Conservation (phyloP, 2,329 filamentous ascomycete genomes). For the Penicillium digitatum region DNA sequence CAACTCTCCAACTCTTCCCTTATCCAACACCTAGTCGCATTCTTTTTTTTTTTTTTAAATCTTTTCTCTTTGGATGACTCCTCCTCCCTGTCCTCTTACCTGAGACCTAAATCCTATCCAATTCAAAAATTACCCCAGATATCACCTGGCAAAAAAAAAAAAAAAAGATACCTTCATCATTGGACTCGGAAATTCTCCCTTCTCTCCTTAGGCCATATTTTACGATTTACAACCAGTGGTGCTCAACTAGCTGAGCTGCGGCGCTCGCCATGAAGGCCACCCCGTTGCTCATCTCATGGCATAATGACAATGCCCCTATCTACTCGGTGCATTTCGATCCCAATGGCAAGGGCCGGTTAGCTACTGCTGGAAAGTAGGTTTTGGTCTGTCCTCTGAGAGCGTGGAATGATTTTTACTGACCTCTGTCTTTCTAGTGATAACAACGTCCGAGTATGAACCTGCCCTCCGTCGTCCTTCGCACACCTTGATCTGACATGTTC, state of each 20-base stretch:
- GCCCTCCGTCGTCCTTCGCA: slow-evolving; percentile 17
- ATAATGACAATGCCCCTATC: slow-evolving; percentile 92
- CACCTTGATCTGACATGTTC: slow-evolving; percentile 36
- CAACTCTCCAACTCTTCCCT: background rate
- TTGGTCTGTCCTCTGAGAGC: background rate
- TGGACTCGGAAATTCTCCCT: slow-evolving; percentile 6
- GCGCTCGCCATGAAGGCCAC: slow-evolving; percentile 77
- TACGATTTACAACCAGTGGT: slow-evolving; percentile 1
- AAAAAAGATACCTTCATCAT: slow-evolving; percentile 5
- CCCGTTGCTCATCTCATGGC: slow-evolving; percentile 97
- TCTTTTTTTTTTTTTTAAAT: background rate
- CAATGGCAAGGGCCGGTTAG: slow-evolving; percentile 82
- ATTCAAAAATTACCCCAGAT: slow-evolving; percentile 5
- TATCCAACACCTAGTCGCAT: background rate
- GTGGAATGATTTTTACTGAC: slow-evolving; percentile 13
- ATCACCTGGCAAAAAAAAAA: slow-evolving; percentile 7
- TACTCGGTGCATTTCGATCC: slow-evolving; percentile 98
- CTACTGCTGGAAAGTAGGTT: slow-evolving; percentile 75
- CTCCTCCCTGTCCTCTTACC: background rate
- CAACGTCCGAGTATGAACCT: slow-evolving; percentile 73
- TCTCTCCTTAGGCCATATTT: background rate
- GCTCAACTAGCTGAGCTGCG: slow-evolving; percentile 25
- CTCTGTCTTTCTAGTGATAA: slow-evolving; percentile 59
- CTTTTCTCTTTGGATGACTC: background rate
- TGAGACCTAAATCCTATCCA: background rate